These are phyloP conservation scores for Sclerotinia trifoliorum DNA, from an alignment of 2,329 filamentous ascomycete species.

Conservation along the genomic window DNA sequence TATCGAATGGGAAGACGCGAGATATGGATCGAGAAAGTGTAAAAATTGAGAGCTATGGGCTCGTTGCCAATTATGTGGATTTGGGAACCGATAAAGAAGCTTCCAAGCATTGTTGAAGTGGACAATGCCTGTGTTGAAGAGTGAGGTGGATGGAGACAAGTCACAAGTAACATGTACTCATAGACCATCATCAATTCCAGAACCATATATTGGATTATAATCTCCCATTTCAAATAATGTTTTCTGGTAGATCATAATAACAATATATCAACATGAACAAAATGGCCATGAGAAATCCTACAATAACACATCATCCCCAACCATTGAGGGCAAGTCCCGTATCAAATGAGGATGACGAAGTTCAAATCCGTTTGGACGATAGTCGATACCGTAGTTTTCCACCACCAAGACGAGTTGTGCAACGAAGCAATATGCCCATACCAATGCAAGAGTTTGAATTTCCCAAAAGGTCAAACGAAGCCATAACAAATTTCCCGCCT, in stretches of 20 bases:
- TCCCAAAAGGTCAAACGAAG: not conserved
- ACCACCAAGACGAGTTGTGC: constrained; percentile 1
- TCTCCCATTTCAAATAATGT: not conserved
- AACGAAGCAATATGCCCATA: constrained; percentile 1
- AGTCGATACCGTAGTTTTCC: not conserved
- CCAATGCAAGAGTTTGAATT: constrained; percentile 3
- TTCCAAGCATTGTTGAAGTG: not conserved
- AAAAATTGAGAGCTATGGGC: not conserved
- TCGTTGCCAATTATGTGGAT: not conserved
- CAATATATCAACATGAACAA: not conserved
- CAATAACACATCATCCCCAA: not conserved
- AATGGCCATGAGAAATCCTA: not conserved
- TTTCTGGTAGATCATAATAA: not conserved
- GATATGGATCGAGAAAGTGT: not conserved
- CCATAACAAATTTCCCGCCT: not conserved
- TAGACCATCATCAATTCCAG: not conserved
- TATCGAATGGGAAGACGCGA: not conserved
- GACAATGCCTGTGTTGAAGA: not conserved
- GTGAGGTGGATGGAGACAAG: not conserved
- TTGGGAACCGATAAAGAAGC: not conserved
- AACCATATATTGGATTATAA: not conserved
- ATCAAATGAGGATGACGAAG: not conserved
- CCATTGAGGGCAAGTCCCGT: not conserved
- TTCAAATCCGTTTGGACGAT: not conserved
- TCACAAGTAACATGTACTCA: not conserved